phyloP scores from a whole-genome alignment of 768 basidiomycete genomes.

The Polyporus arcularius region DNA sequence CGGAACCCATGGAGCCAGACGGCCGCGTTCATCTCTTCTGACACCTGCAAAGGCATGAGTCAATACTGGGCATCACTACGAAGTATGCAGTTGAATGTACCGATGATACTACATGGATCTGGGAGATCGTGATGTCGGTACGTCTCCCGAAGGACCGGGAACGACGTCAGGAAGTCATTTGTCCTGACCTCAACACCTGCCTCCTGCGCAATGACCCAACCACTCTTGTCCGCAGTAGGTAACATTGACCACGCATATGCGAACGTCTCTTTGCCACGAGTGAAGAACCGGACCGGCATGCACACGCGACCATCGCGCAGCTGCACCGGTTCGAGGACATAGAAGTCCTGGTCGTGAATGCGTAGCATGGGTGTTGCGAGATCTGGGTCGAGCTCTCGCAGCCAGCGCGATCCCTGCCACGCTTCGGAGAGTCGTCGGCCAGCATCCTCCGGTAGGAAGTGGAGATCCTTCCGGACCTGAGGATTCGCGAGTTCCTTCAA shows the following conservation, averaged over 20 bases:
- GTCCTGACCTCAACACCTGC: neutral
- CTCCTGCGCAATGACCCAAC: no score
- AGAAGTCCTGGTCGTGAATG: neutral
- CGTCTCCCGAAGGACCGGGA: no score
- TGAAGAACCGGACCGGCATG: neutral
- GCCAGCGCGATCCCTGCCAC: neutral
- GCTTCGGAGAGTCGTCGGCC: neutral
- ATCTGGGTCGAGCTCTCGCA: neutral
- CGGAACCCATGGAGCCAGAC: no score
- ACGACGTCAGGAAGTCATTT: neutral
- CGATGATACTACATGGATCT: no score
- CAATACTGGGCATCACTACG: no score
- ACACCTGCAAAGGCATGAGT: no score
- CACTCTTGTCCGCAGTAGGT: neutral
- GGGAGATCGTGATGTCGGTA: no score
- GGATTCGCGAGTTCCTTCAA: slow-evolving; percentile 15
- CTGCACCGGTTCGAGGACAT: neutral
- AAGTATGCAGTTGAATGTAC: no score
- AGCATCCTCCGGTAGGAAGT: slow-evolving; percentile 3
- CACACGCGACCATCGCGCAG: neutral
- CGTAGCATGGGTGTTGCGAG: neutral
- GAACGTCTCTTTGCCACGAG: neutral
- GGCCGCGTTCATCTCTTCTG: no score
- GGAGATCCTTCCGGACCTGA: neutral
- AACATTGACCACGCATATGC: no score